phyloP scores from a whole-genome alignment of 305 asterid species.

The Rubia tinctorum region DNA sequence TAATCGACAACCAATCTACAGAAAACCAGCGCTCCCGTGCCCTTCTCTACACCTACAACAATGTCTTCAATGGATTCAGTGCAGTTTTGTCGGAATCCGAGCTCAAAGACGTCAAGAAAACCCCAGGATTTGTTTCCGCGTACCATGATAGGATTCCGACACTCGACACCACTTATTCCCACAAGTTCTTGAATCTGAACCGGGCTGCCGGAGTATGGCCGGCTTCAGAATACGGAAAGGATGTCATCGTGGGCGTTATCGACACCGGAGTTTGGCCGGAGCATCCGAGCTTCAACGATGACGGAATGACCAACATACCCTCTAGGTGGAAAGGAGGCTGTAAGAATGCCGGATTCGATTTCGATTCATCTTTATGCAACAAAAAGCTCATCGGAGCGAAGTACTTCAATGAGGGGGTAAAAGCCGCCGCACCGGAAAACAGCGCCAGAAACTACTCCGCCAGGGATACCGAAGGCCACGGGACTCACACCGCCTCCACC shows the following conservation, averaged over 20 bases:
- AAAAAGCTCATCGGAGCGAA: slow-evolving; percentile 58
- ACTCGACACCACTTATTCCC: slow-evolving; percentile 48
- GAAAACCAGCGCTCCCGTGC: slow-evolving; percentile 11
- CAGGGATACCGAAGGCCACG: slow-evolving; percentile 50
- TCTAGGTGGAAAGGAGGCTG: slow-evolving; percentile 49
- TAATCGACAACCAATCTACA: not conserved
- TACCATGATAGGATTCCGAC: slow-evolving; percentile 34
- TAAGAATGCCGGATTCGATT: slow-evolving; percentile 34
- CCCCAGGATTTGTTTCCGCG: slow-evolving; percentile 55
- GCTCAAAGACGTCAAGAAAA: slow-evolving; percentile 31
- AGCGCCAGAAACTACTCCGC: slow-evolving; percentile 40
- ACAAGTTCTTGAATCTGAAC: slow-evolving; percentile 49
- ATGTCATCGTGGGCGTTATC: slow-evolving; percentile 46
- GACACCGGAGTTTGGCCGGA: slow-evolving; percentile 57
- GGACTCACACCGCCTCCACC: slow-evolving; percentile 46
- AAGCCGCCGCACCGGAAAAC: slow-evolving; percentile 30
- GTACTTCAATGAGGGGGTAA: slow-evolving; percentile 41
- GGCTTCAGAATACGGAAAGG: slow-evolving; percentile 43
- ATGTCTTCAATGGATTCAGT: slow-evolving; percentile 63
- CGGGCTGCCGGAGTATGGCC: slow-evolving; percentile 50
- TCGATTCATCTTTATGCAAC: slow-evolving; percentile 45
- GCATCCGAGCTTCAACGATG: slow-evolving; percentile 37
- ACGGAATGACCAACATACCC: slow-evolving; percentile 40
- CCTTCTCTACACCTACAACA: slow-evolving; percentile 45
- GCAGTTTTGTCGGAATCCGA: slow-evolving; percentile 46